These are phyloP conservation scores for Evansstolkia leycettana DNA, from an alignment of 495 filamentous ascomycete species.

Conservation along the genomic window DNA sequence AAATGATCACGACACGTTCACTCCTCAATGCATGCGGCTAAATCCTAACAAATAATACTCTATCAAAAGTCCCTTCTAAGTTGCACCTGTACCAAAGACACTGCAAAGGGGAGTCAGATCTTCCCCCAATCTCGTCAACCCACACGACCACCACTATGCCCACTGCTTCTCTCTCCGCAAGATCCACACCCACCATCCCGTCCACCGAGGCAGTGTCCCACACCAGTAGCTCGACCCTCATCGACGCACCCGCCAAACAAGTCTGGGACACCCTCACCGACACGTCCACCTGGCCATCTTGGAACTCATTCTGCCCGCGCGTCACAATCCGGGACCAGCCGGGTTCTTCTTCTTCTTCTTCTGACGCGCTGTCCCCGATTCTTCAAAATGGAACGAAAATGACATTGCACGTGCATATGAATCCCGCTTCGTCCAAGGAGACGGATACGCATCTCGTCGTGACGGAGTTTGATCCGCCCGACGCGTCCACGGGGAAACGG, in stretches of 20 bases:
- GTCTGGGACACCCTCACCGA: conserved; percentile 27
- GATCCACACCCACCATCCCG: conserved; percentile 21
- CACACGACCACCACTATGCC: too few species aligned
- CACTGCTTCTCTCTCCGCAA: conserved; percentile 12
- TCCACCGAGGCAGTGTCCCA: conserved; percentile 16
- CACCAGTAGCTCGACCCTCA: conserved; percentile 21
- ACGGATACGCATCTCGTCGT: conserved; percentile 15
- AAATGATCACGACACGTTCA: too few species aligned
- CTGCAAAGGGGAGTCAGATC: too few species aligned
- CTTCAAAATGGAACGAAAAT: conserved; percentile 23
- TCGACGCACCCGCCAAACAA: conserved; percentile 17
- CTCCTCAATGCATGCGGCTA: too few species aligned
- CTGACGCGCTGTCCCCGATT: conserved; percentile 13
- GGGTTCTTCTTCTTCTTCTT: not conserved
- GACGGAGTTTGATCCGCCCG: conserved; percentile 19
- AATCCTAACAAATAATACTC: too few species aligned
- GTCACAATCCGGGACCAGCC: conserved; percentile 29
- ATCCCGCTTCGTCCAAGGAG: conserved; percentile 16
- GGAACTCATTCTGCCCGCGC: conserved; percentile 32
- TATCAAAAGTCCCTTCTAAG: too few species aligned
- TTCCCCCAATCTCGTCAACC: too few species aligned
- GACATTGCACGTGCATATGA: conserved; percentile 34
- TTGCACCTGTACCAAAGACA: too few species aligned
- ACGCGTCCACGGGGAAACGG: conserved; percentile 4
- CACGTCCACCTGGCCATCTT: conserved; percentile 29